Conservation (phyloP, 2,329 filamentous ascomycete species). For the Fusarium avenaceum region DNA sequence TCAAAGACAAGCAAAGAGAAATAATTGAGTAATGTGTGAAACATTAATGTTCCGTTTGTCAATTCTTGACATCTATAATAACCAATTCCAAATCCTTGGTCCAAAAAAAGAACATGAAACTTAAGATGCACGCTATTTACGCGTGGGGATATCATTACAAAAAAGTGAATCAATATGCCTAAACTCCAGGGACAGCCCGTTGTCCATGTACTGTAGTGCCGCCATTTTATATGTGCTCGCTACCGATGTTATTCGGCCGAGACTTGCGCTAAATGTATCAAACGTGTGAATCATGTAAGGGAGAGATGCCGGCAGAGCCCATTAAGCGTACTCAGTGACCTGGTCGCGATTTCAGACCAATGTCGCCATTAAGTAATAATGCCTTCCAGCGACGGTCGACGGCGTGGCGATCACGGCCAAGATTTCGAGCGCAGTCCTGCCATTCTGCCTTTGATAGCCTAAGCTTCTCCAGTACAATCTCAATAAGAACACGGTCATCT, state of each 20-base stretch:
- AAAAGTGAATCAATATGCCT: slow-evolving; percentile 29
- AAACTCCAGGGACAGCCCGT: slow-evolving; percentile 41
- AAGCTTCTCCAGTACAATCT: slow-evolving; percentile 76
- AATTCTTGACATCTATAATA: slow-evolving; percentile 31
- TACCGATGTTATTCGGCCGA: slow-evolving; percentile 21
- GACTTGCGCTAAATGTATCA: slow-evolving; percentile 38
- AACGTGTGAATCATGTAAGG: slow-evolving; percentile 34
- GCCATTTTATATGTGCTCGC: slow-evolving; percentile 35
- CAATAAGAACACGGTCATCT: slow-evolving; percentile 75
- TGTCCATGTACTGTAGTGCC: slow-evolving; percentile 41
- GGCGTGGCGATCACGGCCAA: slow-evolving; percentile 71
- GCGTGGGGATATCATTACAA: slow-evolving; percentile 48
- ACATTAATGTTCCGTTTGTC: slow-evolving; percentile 12
- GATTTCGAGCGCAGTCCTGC: slow-evolving; percentile 74
- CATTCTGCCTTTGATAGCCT: slow-evolving; percentile 74
- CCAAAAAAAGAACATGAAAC: slow-evolving; percentile 35
- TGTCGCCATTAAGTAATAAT: slow-evolving; percentile 69
- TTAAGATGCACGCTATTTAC: slow-evolving; percentile 34
- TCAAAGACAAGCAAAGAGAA: background rate
- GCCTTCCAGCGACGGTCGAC: slow-evolving; percentile 74
- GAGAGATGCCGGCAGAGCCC: slow-evolving; percentile 12
- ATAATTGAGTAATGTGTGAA: slow-evolving; percentile 1
- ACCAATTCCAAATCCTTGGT: slow-evolving; percentile 10
- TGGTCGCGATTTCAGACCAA: slow-evolving; percentile 67
- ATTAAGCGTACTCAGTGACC: slow-evolving; percentile 63